phyloP scores from a whole-genome alignment of 2,329 filamentous ascomycete genomes.

The Diatrype stigma region DNA sequence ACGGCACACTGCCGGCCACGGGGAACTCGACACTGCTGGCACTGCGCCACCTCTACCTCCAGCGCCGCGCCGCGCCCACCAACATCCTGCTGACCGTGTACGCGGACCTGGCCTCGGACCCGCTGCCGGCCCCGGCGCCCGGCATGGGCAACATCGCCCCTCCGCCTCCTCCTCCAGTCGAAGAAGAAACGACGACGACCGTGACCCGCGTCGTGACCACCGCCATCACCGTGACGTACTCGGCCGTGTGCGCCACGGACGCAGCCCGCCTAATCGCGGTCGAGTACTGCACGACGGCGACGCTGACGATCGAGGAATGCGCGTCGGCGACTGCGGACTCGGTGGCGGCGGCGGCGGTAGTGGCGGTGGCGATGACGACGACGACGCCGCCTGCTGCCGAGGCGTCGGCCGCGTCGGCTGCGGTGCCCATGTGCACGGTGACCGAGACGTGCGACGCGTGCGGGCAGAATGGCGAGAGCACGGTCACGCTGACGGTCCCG shows the following conservation, averaged over 20 bases:
- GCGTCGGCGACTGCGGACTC: background rate
- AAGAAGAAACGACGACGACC: background rate
- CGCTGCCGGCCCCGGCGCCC: slow-evolving; percentile 29
- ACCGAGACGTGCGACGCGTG: slow-evolving; percentile 27
- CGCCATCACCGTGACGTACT: slow-evolving; percentile 29
- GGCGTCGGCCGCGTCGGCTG: no score
- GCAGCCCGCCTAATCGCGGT: slow-evolving; percentile 26
- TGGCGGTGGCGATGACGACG: no score
- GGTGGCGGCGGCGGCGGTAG: no score
- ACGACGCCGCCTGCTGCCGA: no score
- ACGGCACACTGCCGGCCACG: slow-evolving; percentile 5
- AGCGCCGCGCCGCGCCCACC: slow-evolving; percentile 24
- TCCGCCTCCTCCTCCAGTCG: no score
- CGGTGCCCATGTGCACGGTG: slow-evolving; percentile 25
- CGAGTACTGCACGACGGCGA: slow-evolving; percentile 29
- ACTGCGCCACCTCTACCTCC: slow-evolving; percentile 8
- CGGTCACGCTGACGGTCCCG: slow-evolving; percentile 31
- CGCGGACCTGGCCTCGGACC: slow-evolving; percentile 29
- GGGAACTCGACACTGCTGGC: slow-evolving; percentile 4
- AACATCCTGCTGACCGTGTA: slow-evolving; percentile 41
- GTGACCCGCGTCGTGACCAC: slow-evolving; percentile 14
- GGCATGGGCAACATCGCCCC: slow-evolving; percentile 24
- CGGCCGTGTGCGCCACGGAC: slow-evolving; percentile 31
- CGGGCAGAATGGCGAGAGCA: slow-evolving; percentile 26
- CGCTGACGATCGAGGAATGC: slow-evolving; percentile 22